phyloP scores from a whole-genome alignment of 495 filamentous ascomycete species.

The Penicillium odoratum region DNA sequence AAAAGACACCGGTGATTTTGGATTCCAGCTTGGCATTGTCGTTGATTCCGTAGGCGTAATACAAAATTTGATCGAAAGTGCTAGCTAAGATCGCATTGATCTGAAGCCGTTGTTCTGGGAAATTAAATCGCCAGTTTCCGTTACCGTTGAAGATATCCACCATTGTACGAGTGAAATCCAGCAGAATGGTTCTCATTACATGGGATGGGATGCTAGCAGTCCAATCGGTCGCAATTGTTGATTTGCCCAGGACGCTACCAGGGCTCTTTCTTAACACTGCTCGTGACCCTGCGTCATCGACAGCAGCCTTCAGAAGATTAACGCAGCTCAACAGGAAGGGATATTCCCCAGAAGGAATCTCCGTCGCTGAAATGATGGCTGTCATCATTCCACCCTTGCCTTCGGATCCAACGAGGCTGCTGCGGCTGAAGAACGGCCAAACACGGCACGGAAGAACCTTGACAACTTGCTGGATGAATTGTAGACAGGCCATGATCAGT shows the following conservation, averaged over 20 bases:
- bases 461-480: constrained; percentile 72
- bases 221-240: constrained; percentile 52
- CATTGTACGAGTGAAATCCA: constrained; percentile 68
- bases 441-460: constrained; percentile 74
- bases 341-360: constrained; percentile 73
- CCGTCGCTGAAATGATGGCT: constrained; percentile 69
- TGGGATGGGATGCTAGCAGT: constrained; percentile 75
- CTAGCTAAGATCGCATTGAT: constrained; percentile 59
- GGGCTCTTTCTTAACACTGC: constrained; percentile 70
- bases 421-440: constrained; percentile 85
- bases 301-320: constrained; percentile 67
- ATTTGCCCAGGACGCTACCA: constrained; percentile 50
- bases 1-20: constrained; percentile 65
- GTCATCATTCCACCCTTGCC: constrained; percentile 71
- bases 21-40: constrained; percentile 49
- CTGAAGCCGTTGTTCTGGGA: constrained; percentile 62
- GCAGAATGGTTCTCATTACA: constrained; percentile 68
- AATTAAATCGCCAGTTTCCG: constrained; percentile 76
- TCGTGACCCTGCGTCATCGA: constrained; percentile 73
- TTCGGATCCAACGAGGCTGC: constrained; percentile 69
- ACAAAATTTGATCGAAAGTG: constrained; percentile 69
- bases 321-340: constrained; percentile 73
- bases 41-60: constrained; percentile 71
- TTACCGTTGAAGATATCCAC: constrained; percentile 82
- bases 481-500: constrained; percentile 69